Evolutionary conservation across 108 stramenopile species (phyloP), one percentile per base, ranked within the genome.

Genomic region (Phaeodactylum tricornutum): DNA sequence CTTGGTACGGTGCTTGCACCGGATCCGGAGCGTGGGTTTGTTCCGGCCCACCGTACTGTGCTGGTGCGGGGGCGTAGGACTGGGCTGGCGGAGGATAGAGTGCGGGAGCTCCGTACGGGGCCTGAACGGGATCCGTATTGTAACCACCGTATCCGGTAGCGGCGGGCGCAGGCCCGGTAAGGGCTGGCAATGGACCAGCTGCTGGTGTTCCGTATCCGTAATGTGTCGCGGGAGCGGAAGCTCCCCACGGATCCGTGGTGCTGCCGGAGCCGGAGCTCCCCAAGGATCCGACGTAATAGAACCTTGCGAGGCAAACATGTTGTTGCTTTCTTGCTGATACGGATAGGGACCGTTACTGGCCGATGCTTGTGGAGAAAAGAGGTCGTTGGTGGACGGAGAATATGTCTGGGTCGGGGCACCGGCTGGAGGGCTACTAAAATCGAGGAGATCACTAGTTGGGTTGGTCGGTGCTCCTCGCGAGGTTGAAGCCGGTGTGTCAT

Each of bases 231-330:
- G 25, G 34, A 41, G 31, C 39, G 34, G 54, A 40, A 11, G 17
- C n/a, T n/a, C n/a, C n/a, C n/a, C n/a, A n/a, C n/a, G n/a, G n/a
- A n/a, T n/a, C n/a, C n/a, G n/a, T n/a, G n/a, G 24, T 12, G 24
- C 21, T 22, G 53, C 39, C 16, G 39, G 15, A 20, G 12, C 24
- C 28, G 61, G 35, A 40, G 28, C 45, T 27, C 44, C 29, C 4
- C 44, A 26, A 12, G 55, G 40, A 5, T 15, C 27, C 16, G 58
- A 25, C 54, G 59, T 32, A 2, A 49, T 21, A 8, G 34, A 14
- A 49, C 22, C 42, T 15, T 72, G 71, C 2, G 76, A 55, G 14
- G 62, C 56, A 52, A 69, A 69, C 26, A 62, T 44, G 46, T 43
- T 61, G n/a, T n/a, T n/a, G n/a, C n/a, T n/a, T n/a, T n/a, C n/a